phyloP scores from a whole-genome alignment of 495 filamentous ascomycete genomes.

The Daldinia decipiens region DNA sequence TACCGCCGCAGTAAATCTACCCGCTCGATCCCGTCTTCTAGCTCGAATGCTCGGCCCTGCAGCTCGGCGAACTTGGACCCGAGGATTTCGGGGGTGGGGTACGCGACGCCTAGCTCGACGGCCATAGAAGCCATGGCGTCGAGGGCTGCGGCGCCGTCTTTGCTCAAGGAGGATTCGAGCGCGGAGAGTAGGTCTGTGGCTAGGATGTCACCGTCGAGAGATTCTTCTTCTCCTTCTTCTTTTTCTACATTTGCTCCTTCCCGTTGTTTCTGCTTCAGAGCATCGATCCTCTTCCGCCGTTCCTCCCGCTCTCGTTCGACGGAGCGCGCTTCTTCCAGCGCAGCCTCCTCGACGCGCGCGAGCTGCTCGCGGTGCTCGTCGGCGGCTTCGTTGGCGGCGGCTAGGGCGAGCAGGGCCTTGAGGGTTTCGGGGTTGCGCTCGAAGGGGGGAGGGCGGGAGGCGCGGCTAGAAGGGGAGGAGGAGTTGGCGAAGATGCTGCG shows the following conservation, averaged over 20 bases:
- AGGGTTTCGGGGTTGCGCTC: slow-evolving; percentile 89
- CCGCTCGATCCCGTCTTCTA: slow-evolving; percentile 57
- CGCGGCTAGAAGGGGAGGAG: slow-evolving; percentile 52
- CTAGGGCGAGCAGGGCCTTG: slow-evolving; percentile 76
- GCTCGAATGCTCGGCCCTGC: slow-evolving; percentile 48
- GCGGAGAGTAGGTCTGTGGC: slow-evolving; percentile 44
- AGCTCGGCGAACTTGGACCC: slow-evolving; percentile 53
- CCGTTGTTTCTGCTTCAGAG: not conserved
- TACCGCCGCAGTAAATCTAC: slow-evolving; percentile 55
- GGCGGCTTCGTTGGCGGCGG: slow-evolving; percentile 79
- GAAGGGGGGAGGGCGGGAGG: slow-evolving; percentile 64
- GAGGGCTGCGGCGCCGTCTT: slow-evolving; percentile 57
- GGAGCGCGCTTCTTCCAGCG: slow-evolving; percentile 62
- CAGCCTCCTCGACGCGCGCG: slow-evolving; percentile 67
- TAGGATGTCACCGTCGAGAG: slow-evolving; percentile 28
- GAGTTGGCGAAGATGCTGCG: slow-evolving; percentile 55
- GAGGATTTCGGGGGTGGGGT: slow-evolving; percentile 49
- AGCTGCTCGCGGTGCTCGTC: slow-evolving; percentile 76
- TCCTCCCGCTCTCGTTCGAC: slow-evolving; percentile 53
- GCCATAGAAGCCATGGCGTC: slow-evolving; percentile 54
- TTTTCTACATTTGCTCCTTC: too few species aligned
- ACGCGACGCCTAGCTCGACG: slow-evolving; percentile 46
- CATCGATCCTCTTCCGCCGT: slow-evolving; percentile 2
- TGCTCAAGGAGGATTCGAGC: slow-evolving; percentile 54
- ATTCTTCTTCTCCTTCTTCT: too few species aligned